Evolutionary conservation across 2,329 filamentous ascomycete species (phyloP).

Genomic region (Aspergillus clavatus): DNA sequence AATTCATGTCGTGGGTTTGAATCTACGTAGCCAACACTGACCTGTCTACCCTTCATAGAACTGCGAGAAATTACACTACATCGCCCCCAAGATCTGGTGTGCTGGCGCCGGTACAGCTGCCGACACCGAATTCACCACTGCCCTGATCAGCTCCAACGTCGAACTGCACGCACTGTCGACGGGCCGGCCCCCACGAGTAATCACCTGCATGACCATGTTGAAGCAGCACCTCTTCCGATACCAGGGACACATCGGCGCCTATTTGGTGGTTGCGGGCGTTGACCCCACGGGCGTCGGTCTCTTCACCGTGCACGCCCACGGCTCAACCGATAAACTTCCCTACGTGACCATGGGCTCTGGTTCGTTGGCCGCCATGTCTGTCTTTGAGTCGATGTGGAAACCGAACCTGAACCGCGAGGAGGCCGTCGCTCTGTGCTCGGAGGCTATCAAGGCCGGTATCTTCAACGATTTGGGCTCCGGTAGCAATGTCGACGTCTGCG

Average conservation of each 20-base stretch:
- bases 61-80: slow-evolving; percentile 99
- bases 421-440: slow-evolving; percentile 73
- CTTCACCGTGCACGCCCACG: slow-evolving; percentile 98
- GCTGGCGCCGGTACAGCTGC: slow-evolving; percentile 95
- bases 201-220: slow-evolving; percentile 98
- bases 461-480: slow-evolving; percentile 98
- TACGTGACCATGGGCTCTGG: slow-evolving; percentile 99
- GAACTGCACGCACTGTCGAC: slow-evolving; percentile 96
- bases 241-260: slow-evolving; percentile 96
- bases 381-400: slow-evolving; percentile 97
- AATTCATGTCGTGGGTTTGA: background rate
- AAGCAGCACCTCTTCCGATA: slow-evolving; percentile 99
- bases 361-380: slow-evolving; percentile 92
- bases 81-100: slow-evolving; percentile 98
- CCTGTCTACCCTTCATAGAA: slow-evolving; percentile 52
- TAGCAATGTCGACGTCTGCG: slow-evolving; percentile 93
- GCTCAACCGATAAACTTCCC: slow-evolving; percentile 95
- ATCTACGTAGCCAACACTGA: background rate
- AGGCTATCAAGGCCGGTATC: slow-evolving; percentile 93
- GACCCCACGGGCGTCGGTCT: slow-evolving; percentile 93
- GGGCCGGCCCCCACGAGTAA: slow-evolving; percentile 91
- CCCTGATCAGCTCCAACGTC: slow-evolving; percentile 96
- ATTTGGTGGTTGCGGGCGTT: slow-evolving; percentile 93
- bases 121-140: slow-evolving; percentile 98
- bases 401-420: slow-evolving; percentile 68